Evolutionary conservation across 73 alveolate species (phyloP).

Genomic region (Paramecium sonneborni): DNA sequence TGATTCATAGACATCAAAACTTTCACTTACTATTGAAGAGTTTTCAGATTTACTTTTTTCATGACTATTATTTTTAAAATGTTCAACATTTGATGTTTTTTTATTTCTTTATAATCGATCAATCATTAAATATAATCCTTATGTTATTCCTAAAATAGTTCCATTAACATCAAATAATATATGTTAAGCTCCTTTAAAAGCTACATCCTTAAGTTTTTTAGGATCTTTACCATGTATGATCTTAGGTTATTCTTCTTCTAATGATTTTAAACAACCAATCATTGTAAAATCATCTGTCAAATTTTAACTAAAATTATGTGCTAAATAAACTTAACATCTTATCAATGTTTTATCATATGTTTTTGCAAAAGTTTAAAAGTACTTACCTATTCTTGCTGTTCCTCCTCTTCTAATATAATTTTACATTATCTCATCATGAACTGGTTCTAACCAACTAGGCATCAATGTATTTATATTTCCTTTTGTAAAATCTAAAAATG

Average conservation of each 20-base stretch:
- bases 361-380: constrained; percentile 21
- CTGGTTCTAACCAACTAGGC: constrained; percentile 31
- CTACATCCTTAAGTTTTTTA: neutral
- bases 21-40: neutral
- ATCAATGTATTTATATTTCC: constrained; percentile 35
- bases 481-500: constrained; percentile 26
- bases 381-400: constrained; percentile 19
- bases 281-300: neutral
- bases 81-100: neutral
- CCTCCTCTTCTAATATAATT: constrained; percentile 35
- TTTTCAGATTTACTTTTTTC: neutral
- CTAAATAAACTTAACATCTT: constrained; percentile 28
- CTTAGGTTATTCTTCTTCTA: constrained; percentile 28
- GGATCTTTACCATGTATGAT: neutral
- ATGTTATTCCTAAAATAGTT: neutral
- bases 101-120: neutral
- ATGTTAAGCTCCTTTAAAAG: constrained; percentile 7
- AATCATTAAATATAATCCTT: constrained; percentile 40
- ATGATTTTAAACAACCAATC: constrained; percentile 30
- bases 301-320: constrained; percentile 34
- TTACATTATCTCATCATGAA: constrained; percentile 49
- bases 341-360: constrained; percentile 17
- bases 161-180: constrained; percentile 39
- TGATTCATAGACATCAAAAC: constrained; percentile 2
- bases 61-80: neutral